These are phyloP conservation scores for Cutaneotrichosporon sp. DNA, from an alignment of 1,284 basidiomycete genomes.

Conservation along the genomic window DNA sequence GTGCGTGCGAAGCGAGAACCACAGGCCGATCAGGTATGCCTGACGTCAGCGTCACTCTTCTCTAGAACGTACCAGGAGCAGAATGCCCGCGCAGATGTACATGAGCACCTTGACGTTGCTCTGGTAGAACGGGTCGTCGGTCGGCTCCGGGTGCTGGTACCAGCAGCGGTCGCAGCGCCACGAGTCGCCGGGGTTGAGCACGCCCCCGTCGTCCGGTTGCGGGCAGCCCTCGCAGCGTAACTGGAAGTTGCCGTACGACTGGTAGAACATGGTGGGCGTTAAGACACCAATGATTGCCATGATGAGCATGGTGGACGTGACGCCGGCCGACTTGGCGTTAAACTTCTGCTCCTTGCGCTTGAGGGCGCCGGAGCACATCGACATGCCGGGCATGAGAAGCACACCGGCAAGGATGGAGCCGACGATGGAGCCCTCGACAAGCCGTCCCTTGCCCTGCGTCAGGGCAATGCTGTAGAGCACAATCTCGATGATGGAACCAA, in stretches of 20 bases:
- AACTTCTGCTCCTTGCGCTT: slow-evolving; percentile 94
- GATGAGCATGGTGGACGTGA: slow-evolving; percentile 99
- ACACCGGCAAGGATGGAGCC: slow-evolving; percentile 94
- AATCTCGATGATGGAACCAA: slow-evolving; percentile 97
- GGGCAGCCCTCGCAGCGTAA: slow-evolving; percentile 92
- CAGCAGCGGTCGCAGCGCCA: slow-evolving; percentile 93
- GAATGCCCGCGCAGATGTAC: slow-evolving; percentile 88
- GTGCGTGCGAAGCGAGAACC: slow-evolving; percentile 98
- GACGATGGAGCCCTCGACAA: slow-evolving; percentile 97
- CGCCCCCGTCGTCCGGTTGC: slow-evolving; percentile 30
- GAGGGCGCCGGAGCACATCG: slow-evolving; percentile 94
- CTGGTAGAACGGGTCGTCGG: slow-evolving; percentile 94
- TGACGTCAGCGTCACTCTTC: slow-evolving; percentile 45
- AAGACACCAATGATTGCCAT: slow-evolving; percentile 99
- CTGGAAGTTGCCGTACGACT: slow-evolving; percentile 96
- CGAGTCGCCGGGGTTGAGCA: slow-evolving; percentile 54
- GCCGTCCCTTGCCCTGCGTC: slow-evolving; percentile 81
- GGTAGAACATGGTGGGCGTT: slow-evolving; percentile 96
- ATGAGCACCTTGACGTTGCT: slow-evolving; percentile 89
- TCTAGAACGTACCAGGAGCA: slow-evolving; percentile 73
- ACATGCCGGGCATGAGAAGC: slow-evolving; percentile 92
- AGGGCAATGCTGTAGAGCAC: slow-evolving; percentile 90
- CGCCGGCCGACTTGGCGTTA: slow-evolving; percentile 96
- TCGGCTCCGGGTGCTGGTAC: slow-evolving; percentile 92
- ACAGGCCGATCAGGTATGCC: slow-evolving; percentile 96